These are phyloP conservation scores for Nannizziopsis arthrosporioides DNA, from an alignment of 2,329 filamentous ascomycete species.

Conservation along the genomic window DNA sequence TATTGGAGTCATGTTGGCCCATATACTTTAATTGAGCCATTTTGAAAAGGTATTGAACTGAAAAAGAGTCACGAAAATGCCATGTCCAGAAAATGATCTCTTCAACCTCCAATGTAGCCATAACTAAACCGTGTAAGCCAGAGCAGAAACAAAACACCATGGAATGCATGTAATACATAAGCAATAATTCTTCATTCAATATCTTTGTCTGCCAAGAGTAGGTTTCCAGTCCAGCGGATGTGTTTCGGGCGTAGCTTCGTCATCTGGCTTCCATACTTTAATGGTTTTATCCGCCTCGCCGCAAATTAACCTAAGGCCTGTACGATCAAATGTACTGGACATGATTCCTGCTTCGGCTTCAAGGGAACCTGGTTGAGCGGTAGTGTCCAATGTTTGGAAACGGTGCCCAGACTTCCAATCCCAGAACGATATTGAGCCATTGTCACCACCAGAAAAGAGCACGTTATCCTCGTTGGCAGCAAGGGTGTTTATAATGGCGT, in stretches of 20 bases:
- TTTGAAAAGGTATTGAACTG: neutral
- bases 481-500: conserved; percentile 89
- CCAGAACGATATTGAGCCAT: conserved; percentile 95
- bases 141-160: conserved; percentile 10
- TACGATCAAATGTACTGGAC: conserved; percentile 83
- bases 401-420: conserved; percentile 95
- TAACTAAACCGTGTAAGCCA: neutral
- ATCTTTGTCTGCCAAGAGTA: conserved; percentile 64
- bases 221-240: conserved; percentile 92
- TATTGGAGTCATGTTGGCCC: neutral
- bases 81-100: neutral
- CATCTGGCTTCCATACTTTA: conserved; percentile 95
- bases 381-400: conserved; percentile 81
- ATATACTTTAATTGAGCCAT: neutral
- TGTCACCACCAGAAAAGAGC: conserved; percentile 87
- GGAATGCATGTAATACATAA: conserved; percentile 7
- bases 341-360: conserved; percentile 93
- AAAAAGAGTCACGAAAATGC: neutral
- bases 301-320: conserved; percentile 77
- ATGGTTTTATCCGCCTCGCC: conserved; percentile 98
- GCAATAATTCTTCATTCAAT: conserved; percentile 33
- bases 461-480: conserved; percentile 92
- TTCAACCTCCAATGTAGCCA: neutral
- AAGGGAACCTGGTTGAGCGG: conserved; percentile 83
- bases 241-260: conserved; percentile 76